Evolutionary conservation across 192 early-diverging fungal genomes (phyloP).

Genomic region (Gaertneriomyces semiglobifer): DNA sequence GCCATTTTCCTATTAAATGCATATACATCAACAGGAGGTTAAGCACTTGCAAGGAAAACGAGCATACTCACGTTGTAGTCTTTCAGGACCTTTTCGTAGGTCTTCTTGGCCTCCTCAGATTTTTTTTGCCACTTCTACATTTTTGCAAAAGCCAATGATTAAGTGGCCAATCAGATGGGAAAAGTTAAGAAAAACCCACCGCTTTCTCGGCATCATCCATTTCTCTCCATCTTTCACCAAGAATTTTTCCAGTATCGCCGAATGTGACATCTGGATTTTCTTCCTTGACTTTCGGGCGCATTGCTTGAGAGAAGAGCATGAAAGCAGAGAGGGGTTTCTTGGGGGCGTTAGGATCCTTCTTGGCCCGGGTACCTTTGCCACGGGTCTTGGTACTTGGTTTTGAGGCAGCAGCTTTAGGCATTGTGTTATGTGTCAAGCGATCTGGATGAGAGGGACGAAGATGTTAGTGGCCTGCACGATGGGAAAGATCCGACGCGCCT

Average conservation of each 20-base stretch:
- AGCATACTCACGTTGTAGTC: conserved; percentile 17
- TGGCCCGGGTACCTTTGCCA: conserved; percentile 60
- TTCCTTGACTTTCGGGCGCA: conserved; percentile 70
- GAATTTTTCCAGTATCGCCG: conserved; percentile 64
- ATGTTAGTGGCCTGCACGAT: too few species aligned
- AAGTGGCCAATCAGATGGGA: not conserved
- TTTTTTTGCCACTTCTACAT: conserved; percentile 38
- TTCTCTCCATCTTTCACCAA: conserved; percentile 63
- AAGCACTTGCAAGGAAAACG: too few species aligned
- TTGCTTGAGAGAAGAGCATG: conserved; percentile 86
- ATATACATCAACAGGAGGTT: too few species aligned
- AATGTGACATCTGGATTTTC: conserved; percentile 70
- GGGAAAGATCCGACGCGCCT: too few species aligned
- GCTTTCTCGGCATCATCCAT: conserved; percentile 2
- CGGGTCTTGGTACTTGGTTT: conserved; percentile 31
- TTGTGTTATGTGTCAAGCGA: not conserved
- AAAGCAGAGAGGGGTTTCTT: conserved; percentile 90
- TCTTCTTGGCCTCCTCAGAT: conserved; percentile 43
- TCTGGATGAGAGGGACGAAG: too few species aligned
- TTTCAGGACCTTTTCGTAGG: conserved; percentile 35
- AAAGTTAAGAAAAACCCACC: not conserved
- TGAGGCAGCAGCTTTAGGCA: conserved; percentile 10
- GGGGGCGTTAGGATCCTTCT: conserved; percentile 88
- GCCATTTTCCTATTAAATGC: too few species aligned
- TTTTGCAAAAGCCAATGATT: not conserved